These are phyloP conservation scores for Fusarium poae DNA, from an alignment of 2,329 filamentous ascomycete species.

Conservation along the genomic window DNA sequence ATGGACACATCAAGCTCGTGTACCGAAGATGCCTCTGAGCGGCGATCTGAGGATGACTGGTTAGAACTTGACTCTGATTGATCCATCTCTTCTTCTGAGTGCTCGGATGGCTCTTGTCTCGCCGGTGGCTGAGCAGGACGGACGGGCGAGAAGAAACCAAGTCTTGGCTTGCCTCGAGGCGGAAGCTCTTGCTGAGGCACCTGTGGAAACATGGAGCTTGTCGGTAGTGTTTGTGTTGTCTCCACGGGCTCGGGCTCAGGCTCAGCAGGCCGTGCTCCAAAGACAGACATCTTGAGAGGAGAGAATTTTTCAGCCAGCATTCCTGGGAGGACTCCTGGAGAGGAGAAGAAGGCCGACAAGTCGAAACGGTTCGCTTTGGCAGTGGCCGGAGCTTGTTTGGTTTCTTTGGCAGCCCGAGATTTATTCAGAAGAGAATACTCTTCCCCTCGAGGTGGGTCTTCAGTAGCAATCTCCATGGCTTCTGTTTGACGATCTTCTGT, in stretches of 20 bases:
- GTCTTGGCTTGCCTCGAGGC: constrained; percentile 50
- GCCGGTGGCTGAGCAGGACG: constrained; percentile 20
- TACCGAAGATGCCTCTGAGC: constrained; percentile 1
- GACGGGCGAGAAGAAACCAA: constrained; percentile 56
- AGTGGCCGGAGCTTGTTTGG: constrained; percentile 38
- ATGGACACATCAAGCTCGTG: constrained; percentile 15
- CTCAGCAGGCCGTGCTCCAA: constrained; percentile 32
- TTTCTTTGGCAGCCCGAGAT: constrained; percentile 29
- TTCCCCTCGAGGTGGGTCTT: constrained; percentile 50
- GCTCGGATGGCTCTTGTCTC: constrained; percentile 17
- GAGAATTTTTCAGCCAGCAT: constrained; percentile 52
- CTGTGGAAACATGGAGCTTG: constrained; percentile 59
- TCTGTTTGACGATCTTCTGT: constrained; percentile 22
- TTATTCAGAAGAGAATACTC: constrained; percentile 62
- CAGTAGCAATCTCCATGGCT: constrained; percentile 20
- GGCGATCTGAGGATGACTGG: constrained; percentile 53
- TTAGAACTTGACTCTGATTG: constrained; percentile 50
- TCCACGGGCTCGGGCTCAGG: constrained; percentile 38
- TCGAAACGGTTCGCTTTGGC: constrained; percentile 58
- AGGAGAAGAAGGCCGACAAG: constrained; percentile 69
- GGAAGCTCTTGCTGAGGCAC: constrained; percentile 51
- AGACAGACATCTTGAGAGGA: constrained; percentile 41
- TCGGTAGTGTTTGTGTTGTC: constrained; percentile 47
- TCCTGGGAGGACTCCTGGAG: constrained; percentile 60
- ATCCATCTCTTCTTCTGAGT: constrained; percentile 50